Evolutionary conservation across 2,329 filamentous ascomycete species (phyloP).

Genomic region (Tothia fuscella): DNA sequence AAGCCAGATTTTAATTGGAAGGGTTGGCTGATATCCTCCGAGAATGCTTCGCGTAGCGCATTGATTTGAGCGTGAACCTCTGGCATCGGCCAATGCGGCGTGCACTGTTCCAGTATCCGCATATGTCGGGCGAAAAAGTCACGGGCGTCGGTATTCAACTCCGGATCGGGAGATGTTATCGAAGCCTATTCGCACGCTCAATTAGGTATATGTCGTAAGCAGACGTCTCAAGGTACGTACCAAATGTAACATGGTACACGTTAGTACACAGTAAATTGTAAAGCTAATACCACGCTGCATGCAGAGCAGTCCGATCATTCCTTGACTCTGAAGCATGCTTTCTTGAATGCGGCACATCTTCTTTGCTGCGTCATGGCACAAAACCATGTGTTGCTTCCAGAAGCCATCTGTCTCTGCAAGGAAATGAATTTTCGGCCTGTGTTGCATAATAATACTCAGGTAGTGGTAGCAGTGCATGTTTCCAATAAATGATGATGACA

Average conservation of each 20-base stretch:
- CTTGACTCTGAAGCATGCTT: conserved; percentile 62
- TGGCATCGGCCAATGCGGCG: conserved; percentile 71
- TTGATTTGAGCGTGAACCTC: conserved; percentile 87
- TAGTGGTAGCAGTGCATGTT: conserved; percentile 87
- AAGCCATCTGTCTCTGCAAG: conserved; percentile 66
- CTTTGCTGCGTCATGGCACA: conserved; percentile 77
- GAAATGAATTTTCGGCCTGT: conserved; percentile 67
- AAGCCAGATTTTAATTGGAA: conserved; percentile 85
- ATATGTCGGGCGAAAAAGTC: conserved; percentile 90
- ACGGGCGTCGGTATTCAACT: conserved; percentile 71
- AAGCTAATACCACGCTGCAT: conserved; percentile 95
- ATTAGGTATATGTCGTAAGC: conserved; percentile 12
- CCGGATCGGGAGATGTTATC: conserved; percentile 83
- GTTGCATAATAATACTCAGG: conserved; percentile 72
- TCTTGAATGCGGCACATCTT: conserved; percentile 79
- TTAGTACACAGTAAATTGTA: conserved; percentile 82
- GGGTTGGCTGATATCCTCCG: conserved; percentile 68
- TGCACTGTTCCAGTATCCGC: conserved; percentile 80
- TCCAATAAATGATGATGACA: conserved; percentile 76
- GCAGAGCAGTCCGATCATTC: conserved; percentile 68
- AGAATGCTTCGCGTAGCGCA: conserved; percentile 80
- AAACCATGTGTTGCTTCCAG: conserved; percentile 81
- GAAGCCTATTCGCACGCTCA: conserved; percentile 52
- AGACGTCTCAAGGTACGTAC: conserved; percentile 42
- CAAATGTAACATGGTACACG: conserved; percentile 84